Conservation (phyloP, 441 rosid species). For the Pelargonium cotyledonis region DNA sequence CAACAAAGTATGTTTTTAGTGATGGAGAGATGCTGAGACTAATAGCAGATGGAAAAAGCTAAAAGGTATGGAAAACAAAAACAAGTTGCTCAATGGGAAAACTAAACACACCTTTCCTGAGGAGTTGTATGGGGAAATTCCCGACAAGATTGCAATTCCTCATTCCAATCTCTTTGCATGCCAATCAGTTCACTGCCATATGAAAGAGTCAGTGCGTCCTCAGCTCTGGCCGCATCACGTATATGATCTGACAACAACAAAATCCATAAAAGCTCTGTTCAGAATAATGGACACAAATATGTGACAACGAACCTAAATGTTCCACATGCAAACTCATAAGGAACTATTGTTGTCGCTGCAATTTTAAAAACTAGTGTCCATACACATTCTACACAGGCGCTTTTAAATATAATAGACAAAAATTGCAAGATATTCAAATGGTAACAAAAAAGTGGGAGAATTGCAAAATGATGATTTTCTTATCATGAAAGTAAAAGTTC, state of each 20-base stretch:
- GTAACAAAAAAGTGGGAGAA: neutral
- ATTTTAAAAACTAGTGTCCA: neutral
- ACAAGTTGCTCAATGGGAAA: slow-evolving; percentile 8
- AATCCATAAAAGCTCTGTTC: neutral
- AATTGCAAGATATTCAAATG: too few species aligned
- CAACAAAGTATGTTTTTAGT: slow-evolving; percentile 26
- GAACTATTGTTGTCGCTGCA: neutral
- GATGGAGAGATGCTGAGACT: slow-evolving; percentile 16
- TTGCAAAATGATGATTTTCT: too few species aligned
- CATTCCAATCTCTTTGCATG: slow-evolving; percentile 99
- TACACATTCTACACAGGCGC: neutral
- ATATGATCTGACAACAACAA: slow-evolving; percentile 53
- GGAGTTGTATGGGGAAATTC: slow-evolving; percentile 91
- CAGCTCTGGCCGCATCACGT: slow-evolving; percentile 98
- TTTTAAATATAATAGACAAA: neutral
- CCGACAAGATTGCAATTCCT: slow-evolving; percentile 96
- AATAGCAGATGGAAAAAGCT: slow-evolving; percentile 11
- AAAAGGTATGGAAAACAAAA: neutral
- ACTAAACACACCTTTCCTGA: slow-evolving; percentile 70
- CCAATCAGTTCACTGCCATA: slow-evolving; percentile 97
- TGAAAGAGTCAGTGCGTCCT: slow-evolving; percentile 89
- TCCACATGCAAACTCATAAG: neutral
- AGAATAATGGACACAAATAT: neutral
- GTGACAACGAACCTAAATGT: neutral
- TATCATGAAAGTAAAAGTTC: too few species aligned